Evolutionary conservation across 352 stramenopile genomes (phyloP).

Genomic region (Blastocystis sp.): DNA sequence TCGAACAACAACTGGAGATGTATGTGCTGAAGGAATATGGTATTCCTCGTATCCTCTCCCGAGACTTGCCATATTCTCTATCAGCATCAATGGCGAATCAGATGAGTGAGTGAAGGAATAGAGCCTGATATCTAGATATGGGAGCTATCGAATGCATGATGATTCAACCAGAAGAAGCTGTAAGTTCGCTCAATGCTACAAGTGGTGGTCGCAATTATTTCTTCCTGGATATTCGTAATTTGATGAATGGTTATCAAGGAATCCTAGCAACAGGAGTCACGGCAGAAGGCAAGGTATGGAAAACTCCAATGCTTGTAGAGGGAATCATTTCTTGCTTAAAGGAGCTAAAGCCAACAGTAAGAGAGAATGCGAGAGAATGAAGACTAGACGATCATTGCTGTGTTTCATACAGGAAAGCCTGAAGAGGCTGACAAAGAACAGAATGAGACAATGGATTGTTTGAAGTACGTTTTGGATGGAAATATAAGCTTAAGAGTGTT

Average conservation of each 20-base stretch:
- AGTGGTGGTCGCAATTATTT: not conserved
- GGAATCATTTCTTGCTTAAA: not conserved
- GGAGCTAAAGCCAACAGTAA: not conserved
- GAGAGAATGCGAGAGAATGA: not conserved
- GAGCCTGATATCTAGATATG: not conserved
- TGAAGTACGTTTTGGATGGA: not conserved
- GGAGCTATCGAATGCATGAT: not conserved
- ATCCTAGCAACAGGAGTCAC: not conserved
- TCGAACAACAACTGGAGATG: not conserved
- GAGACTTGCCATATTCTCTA: not conserved
- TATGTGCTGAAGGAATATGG: not conserved
- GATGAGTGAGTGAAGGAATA: too few relatives aligned
- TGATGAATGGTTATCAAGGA: not conserved
- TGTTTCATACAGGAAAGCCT: not conserved
- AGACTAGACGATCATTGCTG: not conserved
- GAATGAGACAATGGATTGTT: not conserved
- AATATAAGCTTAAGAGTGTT: not conserved
- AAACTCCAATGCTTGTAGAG: conserved; percentile 12
- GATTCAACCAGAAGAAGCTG: conserved; percentile 11
- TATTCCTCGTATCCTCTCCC: not conserved
- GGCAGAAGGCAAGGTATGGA: not conserved
- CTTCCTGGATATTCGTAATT: conserved; percentile 21
- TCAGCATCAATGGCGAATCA: not conserved
- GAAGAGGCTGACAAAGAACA: not conserved
- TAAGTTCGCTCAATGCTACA: not conserved